phyloP scores from a whole-genome alignment of 176 grass and related monocot species.

The Oryza rufipogon region DNA sequence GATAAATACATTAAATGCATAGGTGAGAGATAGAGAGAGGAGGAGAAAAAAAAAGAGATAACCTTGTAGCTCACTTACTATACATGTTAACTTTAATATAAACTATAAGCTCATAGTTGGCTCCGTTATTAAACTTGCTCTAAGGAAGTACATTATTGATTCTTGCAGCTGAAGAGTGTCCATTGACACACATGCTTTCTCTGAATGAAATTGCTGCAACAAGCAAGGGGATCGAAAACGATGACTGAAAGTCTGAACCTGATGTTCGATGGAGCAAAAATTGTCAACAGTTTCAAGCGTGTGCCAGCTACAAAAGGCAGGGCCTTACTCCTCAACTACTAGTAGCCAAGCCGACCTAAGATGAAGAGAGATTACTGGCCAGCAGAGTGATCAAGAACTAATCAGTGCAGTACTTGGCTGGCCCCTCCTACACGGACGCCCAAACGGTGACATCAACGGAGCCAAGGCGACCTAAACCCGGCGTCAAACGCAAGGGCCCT shows the following conservation, averaged over 20 bases:
- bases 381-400: neutral
- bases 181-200: neutral
- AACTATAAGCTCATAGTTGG: too few species aligned
- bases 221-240: neutral
- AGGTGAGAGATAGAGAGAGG: too few species aligned
- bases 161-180: neutral
- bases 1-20: too few species aligned
- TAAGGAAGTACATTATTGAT: neutral
- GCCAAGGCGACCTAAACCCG: neutral
- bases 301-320: neutral
- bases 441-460: slow-evolving; percentile 7
- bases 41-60: too few species aligned
- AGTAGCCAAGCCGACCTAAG: neutral
- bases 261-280: neutral
- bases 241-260: neutral
- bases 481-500: neutral
- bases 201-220: neutral
- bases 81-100: too few species aligned
- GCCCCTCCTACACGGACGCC: neutral
- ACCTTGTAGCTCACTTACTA: too few species aligned
- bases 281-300: neutral
- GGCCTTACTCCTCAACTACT: too few species aligned
- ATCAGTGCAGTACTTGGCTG: neutral
- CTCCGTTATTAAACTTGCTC: too few species aligned
- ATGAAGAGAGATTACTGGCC: slow-evolving; percentile 4